A percentile compares a stretch with the other conserved stretches of the same genome.
Conservation (phyloP, 208 protist species). For the Crithidia brevicula region DNA sequence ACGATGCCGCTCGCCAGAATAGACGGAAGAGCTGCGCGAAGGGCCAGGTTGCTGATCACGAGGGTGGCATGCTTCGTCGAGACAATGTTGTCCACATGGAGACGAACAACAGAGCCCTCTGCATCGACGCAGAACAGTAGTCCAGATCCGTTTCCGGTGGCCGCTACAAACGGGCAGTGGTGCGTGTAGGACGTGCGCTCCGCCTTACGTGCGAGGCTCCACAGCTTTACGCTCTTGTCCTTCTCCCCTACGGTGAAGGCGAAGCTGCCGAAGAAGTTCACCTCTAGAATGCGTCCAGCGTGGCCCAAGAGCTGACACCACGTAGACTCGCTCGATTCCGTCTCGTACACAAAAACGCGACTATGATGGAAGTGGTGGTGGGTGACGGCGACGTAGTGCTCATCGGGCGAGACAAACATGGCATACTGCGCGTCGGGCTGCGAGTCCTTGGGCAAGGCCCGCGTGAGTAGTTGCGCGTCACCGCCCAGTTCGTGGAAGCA, state of each 20-base stretch:
- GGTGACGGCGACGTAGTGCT: conserved; percentile 35
- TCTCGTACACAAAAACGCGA: conserved; percentile 38
- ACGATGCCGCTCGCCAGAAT: conserved; percentile 14
- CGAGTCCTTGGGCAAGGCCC: conserved; percentile 36
- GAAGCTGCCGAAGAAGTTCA: conserved; percentile 68
- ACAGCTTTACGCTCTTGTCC: conserved; percentile 63
- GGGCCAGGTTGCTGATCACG: conserved; percentile 29
- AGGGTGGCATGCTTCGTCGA: conserved; percentile 53
- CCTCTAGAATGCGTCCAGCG: conserved; percentile 36
- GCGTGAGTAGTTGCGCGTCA: conserved; percentile 15
- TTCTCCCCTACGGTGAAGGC: conserved; percentile 50
- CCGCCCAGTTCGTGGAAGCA: conserved; percentile 24
- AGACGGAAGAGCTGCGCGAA: conserved; percentile 22
- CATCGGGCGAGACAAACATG: conserved; percentile 29
- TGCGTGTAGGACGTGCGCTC: conserved; percentile 74
- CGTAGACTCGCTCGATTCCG: conserved; percentile 31
- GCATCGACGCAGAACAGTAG: conserved; percentile 66
- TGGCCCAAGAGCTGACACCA: conserved; percentile 62
- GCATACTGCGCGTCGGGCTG: conserved; percentile 28
- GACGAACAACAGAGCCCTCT: conserved; percentile 35
- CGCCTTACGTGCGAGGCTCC: conserved; percentile 56
- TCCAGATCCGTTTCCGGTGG: conserved; percentile 24
- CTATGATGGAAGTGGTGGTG: conserved; percentile 32
- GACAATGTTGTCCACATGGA: conserved; percentile 60
- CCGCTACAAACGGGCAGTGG: conserved; percentile 37